Percentiles rank a stretch among this genome's conserved stretches.
phyloP scores from a whole-genome alignment of 306 rosid species.

The Albizia julibrissin region DNA sequence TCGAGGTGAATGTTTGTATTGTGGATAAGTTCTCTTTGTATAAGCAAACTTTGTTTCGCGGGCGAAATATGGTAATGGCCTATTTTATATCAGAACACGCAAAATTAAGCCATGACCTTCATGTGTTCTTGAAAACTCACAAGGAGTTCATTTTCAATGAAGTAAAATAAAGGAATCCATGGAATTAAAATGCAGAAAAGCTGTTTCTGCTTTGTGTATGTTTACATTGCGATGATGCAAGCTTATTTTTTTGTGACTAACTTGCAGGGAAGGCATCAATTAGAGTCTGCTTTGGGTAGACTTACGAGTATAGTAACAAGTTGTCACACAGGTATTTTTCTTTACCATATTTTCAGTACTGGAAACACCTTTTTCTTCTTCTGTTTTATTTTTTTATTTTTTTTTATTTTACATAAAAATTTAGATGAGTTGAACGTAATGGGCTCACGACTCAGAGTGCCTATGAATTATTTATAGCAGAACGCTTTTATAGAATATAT shows the following conservation, averaged over 20 bases:
- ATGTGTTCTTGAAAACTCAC: neutral
- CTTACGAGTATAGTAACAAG: constrained; percentile 36
- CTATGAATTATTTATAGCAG: neutral
- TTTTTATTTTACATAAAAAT: neutral
- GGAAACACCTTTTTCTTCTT: neutral
- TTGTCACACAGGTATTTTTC: constrained; percentile 48
- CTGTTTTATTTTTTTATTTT: no score
- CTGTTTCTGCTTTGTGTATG: neutral
- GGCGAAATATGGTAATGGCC: neutral
- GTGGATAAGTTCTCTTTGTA: neutral
- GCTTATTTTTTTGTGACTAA: constrained; percentile 15
- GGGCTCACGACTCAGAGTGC: neutral
- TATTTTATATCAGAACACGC: neutral
- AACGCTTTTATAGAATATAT: no score
- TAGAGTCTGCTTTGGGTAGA: constrained; percentile 29
- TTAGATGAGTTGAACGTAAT: neutral
- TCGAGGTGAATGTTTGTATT: neutral
- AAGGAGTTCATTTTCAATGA: neutral
- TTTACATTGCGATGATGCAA: neutral
- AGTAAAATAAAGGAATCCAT: neutral
- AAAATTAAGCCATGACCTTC: neutral
- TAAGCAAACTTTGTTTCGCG: neutral
- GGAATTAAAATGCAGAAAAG: constrained; percentile 4
- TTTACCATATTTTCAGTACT: constrained; percentile 8
- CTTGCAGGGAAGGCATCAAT: constrained; percentile 32